Base-by-base conservation (phyloP, 1,284 basidiomycete species). In the Chalciporus piperatoides region DNA sequence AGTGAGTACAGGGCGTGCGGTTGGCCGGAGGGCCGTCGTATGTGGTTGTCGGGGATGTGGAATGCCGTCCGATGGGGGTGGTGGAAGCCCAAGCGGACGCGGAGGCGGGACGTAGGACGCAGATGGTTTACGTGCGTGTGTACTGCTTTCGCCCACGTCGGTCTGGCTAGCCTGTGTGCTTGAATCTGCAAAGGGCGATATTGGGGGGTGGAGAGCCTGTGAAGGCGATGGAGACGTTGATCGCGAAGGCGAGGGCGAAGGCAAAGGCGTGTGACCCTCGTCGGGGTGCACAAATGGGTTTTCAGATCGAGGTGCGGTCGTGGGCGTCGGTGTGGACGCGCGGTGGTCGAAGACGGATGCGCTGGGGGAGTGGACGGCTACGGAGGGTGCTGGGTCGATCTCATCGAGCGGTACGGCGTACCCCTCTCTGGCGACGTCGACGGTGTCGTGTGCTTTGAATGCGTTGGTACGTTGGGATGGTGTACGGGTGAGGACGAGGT, bases 261-360 rank as follows among this genome's bases (percentile, higher is more conserved):
- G 43, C 39, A 51, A 17, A 17, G 33, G 33, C 14, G 33, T 15
- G 9, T 4, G 15, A 19, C 52, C 46, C 44, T 73, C 70, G 30
- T 69, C 61, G 30, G 79, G 76, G 44, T 80, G 78, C 4, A 69
- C 63, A 55, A 83, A 82, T 0, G 81, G 81, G 61, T 84, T 74
- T 39, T 67, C 65, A 5, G 58, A 48, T 23, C 2, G 4, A 2
- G 0, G 24, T 3, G 3, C 40, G 3, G 6, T 23, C 38, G 10
- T 24, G 39, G 6, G 41, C 35, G 15, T 64, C 59, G 8, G 45
- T 27, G 45, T 63, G 14, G 32, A 62, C 24, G 41, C 28, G 35
- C 57, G 47, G 45, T 43, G 57, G 9, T 61, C 60, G 15, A 63
- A 58, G 24, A 57, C 39, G 25, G 69, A 68, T 24, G 63, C 72